phyloP scores from a whole-genome alignment of 768 basidiomycete genomes.

The Psilocybe subaeruginosa region DNA sequence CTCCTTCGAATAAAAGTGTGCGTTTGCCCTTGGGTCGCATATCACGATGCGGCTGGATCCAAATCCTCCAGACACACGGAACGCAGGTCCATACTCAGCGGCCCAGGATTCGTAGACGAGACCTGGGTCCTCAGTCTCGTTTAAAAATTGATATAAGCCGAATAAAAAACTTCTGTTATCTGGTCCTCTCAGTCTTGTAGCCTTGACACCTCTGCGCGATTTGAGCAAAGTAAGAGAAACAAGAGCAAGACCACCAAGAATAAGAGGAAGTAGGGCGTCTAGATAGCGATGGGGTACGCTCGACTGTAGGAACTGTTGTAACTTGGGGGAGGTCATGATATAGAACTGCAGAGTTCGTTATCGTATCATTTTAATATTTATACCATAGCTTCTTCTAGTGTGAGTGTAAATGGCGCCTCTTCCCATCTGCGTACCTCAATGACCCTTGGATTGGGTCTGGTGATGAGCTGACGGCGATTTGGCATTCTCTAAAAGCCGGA shows the following conservation, averaged over 20 bases:
- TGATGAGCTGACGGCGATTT: too few species aligned
- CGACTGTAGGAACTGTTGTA: not conserved
- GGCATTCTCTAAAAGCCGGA: too few species aligned
- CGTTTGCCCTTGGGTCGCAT: slow-evolving; percentile 52
- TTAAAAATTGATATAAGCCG: slow-evolving; percentile 36
- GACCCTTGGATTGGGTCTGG: too few species aligned
- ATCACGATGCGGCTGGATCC: slow-evolving; percentile 38
- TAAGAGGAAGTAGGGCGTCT: not conserved
- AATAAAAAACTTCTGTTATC: slow-evolving; percentile 42
- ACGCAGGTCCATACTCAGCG: slow-evolving; percentile 49
- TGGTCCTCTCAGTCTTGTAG: slow-evolving; percentile 46
- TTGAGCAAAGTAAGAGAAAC: not conserved
- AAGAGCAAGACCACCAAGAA: not conserved
- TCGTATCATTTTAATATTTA: not conserved
- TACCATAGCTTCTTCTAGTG: not conserved
- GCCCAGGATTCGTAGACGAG: slow-evolving; percentile 49
- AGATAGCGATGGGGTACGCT: not conserved
- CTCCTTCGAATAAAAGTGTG: slow-evolving; percentile 53
- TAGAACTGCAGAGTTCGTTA: not conserved
- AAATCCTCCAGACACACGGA: slow-evolving; percentile 37
- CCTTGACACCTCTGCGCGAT: slow-evolving; percentile 2
- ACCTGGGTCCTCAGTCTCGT: slow-evolving; percentile 30
- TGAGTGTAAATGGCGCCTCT: not conserved
- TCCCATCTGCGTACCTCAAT: not conserved
- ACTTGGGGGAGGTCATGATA: not conserved